These are phyloP conservation scores for Lachancea lanzarotensis DNA, from an alignment of 805 yeast species.

Conservation along the genomic window DNA sequence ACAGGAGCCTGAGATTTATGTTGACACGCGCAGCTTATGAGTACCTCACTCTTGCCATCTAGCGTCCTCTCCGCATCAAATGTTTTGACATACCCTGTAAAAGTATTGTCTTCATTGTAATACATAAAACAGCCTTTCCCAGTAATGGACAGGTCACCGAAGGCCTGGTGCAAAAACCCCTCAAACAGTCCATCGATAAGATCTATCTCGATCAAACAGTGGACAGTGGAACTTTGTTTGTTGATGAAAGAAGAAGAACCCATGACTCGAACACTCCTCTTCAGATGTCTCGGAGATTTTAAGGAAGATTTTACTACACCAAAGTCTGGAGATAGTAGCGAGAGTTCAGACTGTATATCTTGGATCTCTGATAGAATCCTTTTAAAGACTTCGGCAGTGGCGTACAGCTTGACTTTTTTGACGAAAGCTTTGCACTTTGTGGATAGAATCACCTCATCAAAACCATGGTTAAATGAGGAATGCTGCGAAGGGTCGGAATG, in stretches of 20 bases:
- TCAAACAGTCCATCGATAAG: conserved; percentile 10
- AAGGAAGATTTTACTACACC: background rate
- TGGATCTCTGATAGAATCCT: background rate
- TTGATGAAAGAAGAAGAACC: conserved; percentile 22
- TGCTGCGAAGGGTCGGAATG: background rate
- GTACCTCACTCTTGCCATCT: conserved; percentile 18
- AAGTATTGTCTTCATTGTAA: conserved; percentile 12
- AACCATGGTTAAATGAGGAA: background rate
- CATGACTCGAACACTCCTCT: conserved; percentile 24
- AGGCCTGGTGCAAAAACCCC: conserved; percentile 10
- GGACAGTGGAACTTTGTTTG: conserved; percentile 17
- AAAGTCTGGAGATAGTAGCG: background rate
- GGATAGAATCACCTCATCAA: conserved; percentile 2
- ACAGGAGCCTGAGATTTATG: conserved; percentile 36
- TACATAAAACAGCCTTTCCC: conserved; percentile 11
- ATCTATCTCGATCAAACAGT: conserved; percentile 13
- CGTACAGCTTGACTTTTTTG: background rate
- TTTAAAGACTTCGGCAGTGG: background rate
- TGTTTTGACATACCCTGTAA: conserved; percentile 16
- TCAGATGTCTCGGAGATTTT: conserved; percentile 11
- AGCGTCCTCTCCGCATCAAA: conserved; percentile 10
- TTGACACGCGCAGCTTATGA: conserved; percentile 32
- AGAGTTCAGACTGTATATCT: background rate
- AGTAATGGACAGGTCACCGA: conserved; percentile 17
- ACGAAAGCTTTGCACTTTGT: background rate